Conservation (phyloP, 2,329 filamentous ascomycete species). For the Diaporthe humulicola region DNA sequence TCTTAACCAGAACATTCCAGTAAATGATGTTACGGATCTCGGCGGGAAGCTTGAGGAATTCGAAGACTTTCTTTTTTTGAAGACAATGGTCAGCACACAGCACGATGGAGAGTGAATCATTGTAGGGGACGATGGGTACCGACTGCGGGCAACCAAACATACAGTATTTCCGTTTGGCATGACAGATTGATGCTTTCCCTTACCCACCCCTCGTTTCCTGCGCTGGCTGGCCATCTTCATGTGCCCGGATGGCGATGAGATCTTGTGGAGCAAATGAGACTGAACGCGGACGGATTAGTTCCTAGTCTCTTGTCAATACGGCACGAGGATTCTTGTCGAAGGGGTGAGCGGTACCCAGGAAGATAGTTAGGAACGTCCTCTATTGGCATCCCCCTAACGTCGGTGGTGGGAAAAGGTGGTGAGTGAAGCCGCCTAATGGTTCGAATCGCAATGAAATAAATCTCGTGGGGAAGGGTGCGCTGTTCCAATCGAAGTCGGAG, state of each 20-base stretch:
- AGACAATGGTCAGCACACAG: background rate
- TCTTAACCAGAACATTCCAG: background rate
- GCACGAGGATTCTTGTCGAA: background rate
- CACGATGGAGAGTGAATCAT: no score
- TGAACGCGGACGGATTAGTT: background rate
- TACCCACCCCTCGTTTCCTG: background rate
- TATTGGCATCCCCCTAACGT: no score
- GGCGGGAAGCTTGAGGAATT: background rate
- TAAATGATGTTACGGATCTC: constrained; percentile 14
- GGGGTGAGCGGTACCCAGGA: background rate
- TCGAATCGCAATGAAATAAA: no score
- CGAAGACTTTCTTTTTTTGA: background rate
- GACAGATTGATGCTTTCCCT: background rate
- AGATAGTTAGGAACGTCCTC: fast-evolving
- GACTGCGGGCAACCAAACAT: background rate
- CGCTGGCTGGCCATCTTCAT: background rate
- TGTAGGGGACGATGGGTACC: background rate
- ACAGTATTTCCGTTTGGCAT: background rate
- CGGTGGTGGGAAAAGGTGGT: no score
- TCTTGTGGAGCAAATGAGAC: background rate
- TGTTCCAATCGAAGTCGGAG: background rate
- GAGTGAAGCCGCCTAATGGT: no score
- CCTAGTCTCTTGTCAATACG: fast-evolving
- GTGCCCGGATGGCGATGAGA: background rate
- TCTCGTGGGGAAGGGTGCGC: no score